phyloP scores from a whole-genome alignment of 768 basidiomycete genomes.

The Amanita rimosa region DNA sequence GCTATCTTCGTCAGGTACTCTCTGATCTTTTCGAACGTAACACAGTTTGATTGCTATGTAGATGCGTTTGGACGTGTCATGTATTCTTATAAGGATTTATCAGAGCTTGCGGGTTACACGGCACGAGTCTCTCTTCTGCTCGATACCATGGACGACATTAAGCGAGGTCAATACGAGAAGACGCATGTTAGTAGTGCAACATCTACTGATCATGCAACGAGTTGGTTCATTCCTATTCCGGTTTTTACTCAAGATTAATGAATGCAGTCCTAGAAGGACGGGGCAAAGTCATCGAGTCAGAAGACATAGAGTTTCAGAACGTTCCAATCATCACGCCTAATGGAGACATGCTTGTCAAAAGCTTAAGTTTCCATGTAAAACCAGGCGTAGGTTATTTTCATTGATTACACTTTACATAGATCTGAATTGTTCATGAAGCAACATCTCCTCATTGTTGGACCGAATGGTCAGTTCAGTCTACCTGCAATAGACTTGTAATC shows the following conservation, averaged over 20 bases:
- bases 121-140: slow-evolving; percentile 81
- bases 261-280: slow-evolving; percentile 61
- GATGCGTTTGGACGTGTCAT: slow-evolving; percentile 94
- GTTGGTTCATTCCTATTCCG: slow-evolving; percentile 29
- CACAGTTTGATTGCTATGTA: slow-evolving; percentile 12
- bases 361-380: slow-evolving; percentile 81
- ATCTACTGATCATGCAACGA: slow-evolving; percentile 62
- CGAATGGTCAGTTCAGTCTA: slow-evolving; percentile 51
- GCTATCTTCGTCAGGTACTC: slow-evolving; percentile 69
- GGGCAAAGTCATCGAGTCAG: slow-evolving; percentile 72
- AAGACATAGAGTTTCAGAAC: slow-evolving; percentile 84
- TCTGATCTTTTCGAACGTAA: background rate
- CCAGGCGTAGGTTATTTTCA: slow-evolving; percentile 49
- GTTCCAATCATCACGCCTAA: slow-evolving; percentile 97
- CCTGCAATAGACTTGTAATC: background rate
- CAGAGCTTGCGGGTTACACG: slow-evolving; percentile 94
- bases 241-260: background rate
- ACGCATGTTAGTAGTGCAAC: slow-evolving; percentile 67
- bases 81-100: slow-evolving; percentile 96
- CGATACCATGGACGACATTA: slow-evolving; percentile 84
- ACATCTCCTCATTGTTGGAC: slow-evolving; percentile 88
- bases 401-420: background rate
- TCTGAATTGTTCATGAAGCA: slow-evolving; percentile 35
- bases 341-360: slow-evolving; percentile 81
- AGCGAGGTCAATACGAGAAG: slow-evolving; percentile 80